Evolutionary conservation across 306 rosid species (phyloP).

Genomic region (Dalbergia oliveri): DNA sequence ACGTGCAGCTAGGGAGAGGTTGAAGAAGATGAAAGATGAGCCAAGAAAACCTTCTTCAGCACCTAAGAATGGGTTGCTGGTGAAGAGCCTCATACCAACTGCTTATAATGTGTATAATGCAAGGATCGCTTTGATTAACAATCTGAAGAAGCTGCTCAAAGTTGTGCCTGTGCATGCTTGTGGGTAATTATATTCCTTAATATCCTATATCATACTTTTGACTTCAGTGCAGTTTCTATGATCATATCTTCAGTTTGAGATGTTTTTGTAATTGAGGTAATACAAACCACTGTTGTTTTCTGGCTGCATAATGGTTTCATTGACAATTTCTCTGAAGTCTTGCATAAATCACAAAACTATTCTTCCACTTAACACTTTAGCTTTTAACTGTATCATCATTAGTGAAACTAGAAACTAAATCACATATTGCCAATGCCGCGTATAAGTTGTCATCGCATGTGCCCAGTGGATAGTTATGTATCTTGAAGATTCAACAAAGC

Average conservation of each 20-base stretch:
- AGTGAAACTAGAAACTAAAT: background rate
- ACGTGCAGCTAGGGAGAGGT: slow-evolving; percentile 94
- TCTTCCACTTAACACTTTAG: background rate
- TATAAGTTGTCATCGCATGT: background rate
- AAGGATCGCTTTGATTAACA: slow-evolving; percentile 83
- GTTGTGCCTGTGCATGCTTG: slow-evolving; percentile 92
- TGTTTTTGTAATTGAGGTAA: too few relatives aligned
- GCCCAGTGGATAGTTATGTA: background rate
- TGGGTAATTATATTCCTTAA: slow-evolving; percentile 62
- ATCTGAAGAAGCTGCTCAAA: slow-evolving; percentile 84
- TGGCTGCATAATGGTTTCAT: slow-evolving; percentile 26
- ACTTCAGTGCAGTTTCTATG: slow-evolving; percentile 1
- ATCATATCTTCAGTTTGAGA: background rate
- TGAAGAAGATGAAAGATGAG: slow-evolving; percentile 71
- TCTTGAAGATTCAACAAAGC: slow-evolving; percentile 21
- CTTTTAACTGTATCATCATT: background rate
- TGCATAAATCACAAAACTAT: slow-evolving; percentile 13
- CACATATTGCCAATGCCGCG: background rate
- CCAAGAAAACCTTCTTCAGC: slow-evolving; percentile 73
- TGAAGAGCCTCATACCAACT: slow-evolving; percentile 78
- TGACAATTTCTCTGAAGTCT: slow-evolving; percentile 25
- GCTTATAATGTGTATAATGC: slow-evolving; percentile 83
- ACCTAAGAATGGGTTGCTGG: slow-evolving; percentile 85
- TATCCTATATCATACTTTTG: slow-evolving; percentile 24
- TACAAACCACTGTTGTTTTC: too few relatives aligned